Evolutionary conservation across 352 stramenopile species (phyloP).

Genomic region (Globisporangium cederbergense): DNA sequence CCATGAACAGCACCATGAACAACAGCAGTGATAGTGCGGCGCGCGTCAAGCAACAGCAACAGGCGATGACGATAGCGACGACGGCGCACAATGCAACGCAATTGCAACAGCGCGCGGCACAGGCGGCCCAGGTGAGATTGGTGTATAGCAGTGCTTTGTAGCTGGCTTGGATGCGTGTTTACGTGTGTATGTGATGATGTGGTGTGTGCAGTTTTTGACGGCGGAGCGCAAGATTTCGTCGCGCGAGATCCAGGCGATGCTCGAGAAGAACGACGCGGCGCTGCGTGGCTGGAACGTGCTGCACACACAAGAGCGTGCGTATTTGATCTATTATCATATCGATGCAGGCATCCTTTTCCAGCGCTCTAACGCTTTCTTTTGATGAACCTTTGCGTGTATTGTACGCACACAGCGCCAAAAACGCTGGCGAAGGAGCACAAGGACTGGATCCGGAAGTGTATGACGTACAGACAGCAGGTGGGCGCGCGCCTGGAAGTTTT

Average conservation of each 20-base stretch:
- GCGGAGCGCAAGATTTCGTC: slow-evolving; percentile 52
- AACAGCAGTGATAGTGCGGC: background rate
- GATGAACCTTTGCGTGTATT: background rate
- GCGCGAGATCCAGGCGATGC: slow-evolving; percentile 72
- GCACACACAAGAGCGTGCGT: slow-evolving; percentile 73
- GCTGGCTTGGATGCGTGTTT: background rate
- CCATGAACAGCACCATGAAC: background rate
- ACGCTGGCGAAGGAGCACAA: slow-evolving; percentile 56
- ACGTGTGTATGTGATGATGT: background rate
- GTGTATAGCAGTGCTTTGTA: background rate
- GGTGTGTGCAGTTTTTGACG: slow-evolving; percentile 22
- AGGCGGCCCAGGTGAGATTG: slow-evolving; percentile 39
- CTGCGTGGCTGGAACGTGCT: slow-evolving; percentile 69
- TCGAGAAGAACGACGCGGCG: slow-evolving; percentile 86
- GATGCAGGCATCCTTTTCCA: background rate
- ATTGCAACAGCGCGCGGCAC: slow-evolving; percentile 60
- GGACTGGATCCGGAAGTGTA: slow-evolving; percentile 67
- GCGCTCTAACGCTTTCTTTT: background rate
- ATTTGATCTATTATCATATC: background rate
- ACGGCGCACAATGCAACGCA: slow-evolving; percentile 2
- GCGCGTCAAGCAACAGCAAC: slow-evolving; percentile 4
- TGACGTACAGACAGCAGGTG: slow-evolving; percentile 65
- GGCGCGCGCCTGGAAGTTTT: slow-evolving; percentile 66
- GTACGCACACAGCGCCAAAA: slow-evolving; percentile 35
- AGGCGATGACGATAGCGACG: background rate